Base-by-base conservation (phyloP, 176 grass and related monocot genomes). In the Carex littledalei region DNA sequence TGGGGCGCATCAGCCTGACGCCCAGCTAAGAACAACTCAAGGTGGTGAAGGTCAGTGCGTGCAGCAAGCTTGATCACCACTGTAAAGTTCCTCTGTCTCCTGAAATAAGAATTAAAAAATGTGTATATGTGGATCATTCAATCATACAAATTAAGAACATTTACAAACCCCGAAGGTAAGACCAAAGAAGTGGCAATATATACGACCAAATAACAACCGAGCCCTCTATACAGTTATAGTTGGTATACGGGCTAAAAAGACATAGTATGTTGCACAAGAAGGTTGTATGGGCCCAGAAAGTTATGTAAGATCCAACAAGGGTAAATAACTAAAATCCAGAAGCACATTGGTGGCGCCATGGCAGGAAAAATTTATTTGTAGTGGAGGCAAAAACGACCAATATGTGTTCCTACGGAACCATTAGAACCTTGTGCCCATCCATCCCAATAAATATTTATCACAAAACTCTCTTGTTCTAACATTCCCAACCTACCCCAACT, bases 61-160 rank as follows among this genome's bases (percentile, higher is more conserved):
- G 95, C 95, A 75, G 88, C 95, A 62, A 88, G 82, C 84, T 91
- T 93, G 57, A 98, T 98, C 31, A 94, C 92, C 39, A 98, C 95
- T 87, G 80, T 88, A 67, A 88, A 98, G 4, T 35, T 88, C 61
- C 85, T 93, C 66, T 91, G 81, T 64, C 88, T 88, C 91, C 95
- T 98, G 60, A 16, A 86, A 79, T 20, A 69, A 6, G 82, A 10
- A 52, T 34, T 70, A 56, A 84, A 84, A 45, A 26, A 83, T 3
- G 59, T 65, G 49, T 34, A 86, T 8, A 81, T 45, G 73, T 79
- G 7, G 52, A 7, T 72, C 16, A n/a, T 55, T 6, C 17, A 34
- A 26, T 69, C 58, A 37, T 12, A 79, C 15, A 24, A 18, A 54
- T 5, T 34, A 31, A 17, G 37, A 71, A 73, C 0, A 1, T 70